Percentiles rank a stretch among this genome's conserved stretches.
Evolutionary conservation across 2,329 filamentous ascomycete species (phyloP).

Genomic region (Calonectria pseudoturangicola): DNA sequence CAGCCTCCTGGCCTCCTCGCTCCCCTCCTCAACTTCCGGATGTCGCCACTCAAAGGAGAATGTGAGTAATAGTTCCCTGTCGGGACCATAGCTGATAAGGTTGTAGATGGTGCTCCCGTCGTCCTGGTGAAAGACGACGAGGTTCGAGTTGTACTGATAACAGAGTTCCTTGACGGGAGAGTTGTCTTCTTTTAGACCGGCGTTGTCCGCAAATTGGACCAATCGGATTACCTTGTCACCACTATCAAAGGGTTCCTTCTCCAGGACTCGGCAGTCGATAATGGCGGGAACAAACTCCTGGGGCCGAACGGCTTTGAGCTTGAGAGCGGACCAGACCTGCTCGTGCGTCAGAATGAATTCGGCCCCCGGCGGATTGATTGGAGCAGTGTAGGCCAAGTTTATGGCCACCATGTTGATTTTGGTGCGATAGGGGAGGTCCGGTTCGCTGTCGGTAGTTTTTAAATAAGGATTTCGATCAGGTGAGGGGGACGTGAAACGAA

Average conservation of each 20-base stretch:
- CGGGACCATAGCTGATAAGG: constrained; percentile 55
- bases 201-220: constrained; percentile 52
- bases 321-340: constrained; percentile 61
- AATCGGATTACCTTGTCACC: constrained; percentile 54
- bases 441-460: constrained; percentile 18
- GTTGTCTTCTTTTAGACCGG: constrained; percentile 33
- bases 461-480: constrained; percentile 21
- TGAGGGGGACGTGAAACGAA: constrained; percentile 19
- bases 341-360: constrained; percentile 54
- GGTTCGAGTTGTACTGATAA: constrained; percentile 56
- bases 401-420: constrained; percentile 58
- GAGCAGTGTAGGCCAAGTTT: constrained; percentile 58
- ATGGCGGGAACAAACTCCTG: constrained; percentile 63
- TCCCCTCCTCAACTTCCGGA: constrained; percentile 53
- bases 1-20: constrained; percentile 51
- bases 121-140: constrained; percentile 60
- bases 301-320: constrained; percentile 59
- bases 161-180: constrained; percentile 56
- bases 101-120: constrained; percentile 61
- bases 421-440: constrained; percentile 17
- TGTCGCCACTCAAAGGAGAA: constrained; percentile 62
- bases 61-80: constrained; percentile 58
- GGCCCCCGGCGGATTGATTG: constrained; percentile 59
- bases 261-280: constrained; percentile 55
- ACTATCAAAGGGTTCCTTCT: constrained; percentile 47